phyloP scores from a whole-genome alignment of 768 basidiomycete species.

The Sutorius australiensis region DNA sequence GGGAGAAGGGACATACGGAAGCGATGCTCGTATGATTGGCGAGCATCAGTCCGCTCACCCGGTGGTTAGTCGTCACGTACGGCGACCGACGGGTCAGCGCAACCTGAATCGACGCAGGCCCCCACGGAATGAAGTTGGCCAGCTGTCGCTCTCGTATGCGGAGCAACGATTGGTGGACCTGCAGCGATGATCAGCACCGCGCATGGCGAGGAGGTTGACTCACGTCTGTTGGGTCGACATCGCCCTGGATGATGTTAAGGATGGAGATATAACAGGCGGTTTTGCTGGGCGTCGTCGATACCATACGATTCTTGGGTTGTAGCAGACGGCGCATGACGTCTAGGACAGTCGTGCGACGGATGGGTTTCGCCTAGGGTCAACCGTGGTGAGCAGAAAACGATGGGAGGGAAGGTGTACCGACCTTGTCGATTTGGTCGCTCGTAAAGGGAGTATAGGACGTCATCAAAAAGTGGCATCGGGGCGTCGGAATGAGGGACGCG shows the following conservation, averaged over 20 bases:
- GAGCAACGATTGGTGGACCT: constrained; percentile 97
- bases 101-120: constrained; percentile 96
- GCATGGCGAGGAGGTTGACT: not conserved
- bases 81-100: constrained; percentile 90
- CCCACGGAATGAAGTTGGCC: constrained; percentile 99
- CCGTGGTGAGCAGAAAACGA: not conserved
- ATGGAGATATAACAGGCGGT: constrained; percentile 96
- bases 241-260: constrained; percentile 97
- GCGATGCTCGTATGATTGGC: constrained; percentile 99
- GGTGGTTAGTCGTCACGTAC: constrained; percentile 83
- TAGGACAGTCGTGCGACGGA: constrained; percentile 92
- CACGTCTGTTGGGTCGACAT: constrained; percentile 97
- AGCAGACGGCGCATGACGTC: constrained; percentile 98
- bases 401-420: constrained; percentile 30
- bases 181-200: not conserved
- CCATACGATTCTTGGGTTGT: constrained; percentile 98
- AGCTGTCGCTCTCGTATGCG: constrained; percentile 95
- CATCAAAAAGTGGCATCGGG: constrained; percentile 97
- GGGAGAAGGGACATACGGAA: constrained; percentile 52
- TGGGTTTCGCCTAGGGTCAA: constrained; percentile 75
- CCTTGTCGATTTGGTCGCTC: constrained; percentile 95
- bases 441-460: constrained; percentile 99
- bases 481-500: constrained; percentile 94
- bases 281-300: constrained; percentile 88
- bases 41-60: constrained; percentile 97